phyloP scores from a whole-genome alignment of 202 grass and related monocot species.

The Hordeum pubiflorum region DNA sequence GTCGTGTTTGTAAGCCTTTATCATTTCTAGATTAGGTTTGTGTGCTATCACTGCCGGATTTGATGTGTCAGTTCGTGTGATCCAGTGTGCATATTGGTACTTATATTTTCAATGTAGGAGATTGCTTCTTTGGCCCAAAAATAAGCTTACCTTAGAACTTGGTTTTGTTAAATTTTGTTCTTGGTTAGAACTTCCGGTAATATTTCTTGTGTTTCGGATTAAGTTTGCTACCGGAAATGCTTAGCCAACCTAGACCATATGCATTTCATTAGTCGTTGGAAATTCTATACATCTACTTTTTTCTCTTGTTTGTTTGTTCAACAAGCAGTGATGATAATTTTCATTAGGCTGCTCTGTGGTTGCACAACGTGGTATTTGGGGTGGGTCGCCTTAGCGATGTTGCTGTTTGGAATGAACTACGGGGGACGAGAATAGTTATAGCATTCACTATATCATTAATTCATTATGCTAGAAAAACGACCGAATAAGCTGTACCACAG shows the following conservation, averaged over 20 bases:
- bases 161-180: background rate
- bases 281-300: background rate
- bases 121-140: background rate
- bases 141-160: background rate
- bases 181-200: background rate
- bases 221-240: background rate
- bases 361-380: background rate
- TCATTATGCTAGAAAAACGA: too few relatives aligned
- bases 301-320: background rate
- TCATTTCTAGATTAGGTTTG: background rate
- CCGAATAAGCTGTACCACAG: background rate
- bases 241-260: background rate
- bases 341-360: background rate
- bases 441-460: background rate
- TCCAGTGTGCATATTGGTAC: background rate
- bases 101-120: background rate
- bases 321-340: background rate
- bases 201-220: background rate
- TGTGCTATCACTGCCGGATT: background rate
- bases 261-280: background rate
- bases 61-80: background rate
- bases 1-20: too few relatives aligned
- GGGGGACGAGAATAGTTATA: background rate
- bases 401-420: background rate
- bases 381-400: background rate